A percentile compares a stretch with the other conserved stretches of the same genome.
phyloP scores from a whole-genome alignment of 345 rosid genomes.

The Populus euphratica region DNA sequence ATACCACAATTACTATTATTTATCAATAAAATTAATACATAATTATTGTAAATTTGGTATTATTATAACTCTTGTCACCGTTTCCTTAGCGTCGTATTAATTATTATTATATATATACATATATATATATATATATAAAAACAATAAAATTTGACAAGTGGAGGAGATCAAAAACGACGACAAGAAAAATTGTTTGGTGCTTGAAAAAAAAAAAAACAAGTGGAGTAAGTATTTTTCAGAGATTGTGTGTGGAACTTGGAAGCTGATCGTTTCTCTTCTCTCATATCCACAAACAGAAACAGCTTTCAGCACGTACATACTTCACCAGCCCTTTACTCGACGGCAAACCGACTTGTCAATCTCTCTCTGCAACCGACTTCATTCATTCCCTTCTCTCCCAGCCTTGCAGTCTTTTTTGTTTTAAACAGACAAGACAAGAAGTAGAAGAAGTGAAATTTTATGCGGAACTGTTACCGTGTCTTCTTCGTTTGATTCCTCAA shows the following conservation, averaged over 20 bases:
- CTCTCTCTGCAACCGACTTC: slow-evolving; percentile 25
- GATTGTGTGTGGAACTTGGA: slow-evolving; percentile 3
- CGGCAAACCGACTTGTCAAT: slow-evolving; percentile 12
- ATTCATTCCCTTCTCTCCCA: background rate
- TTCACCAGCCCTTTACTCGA: slow-evolving; percentile 3
- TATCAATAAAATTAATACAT: too few relatives aligned
- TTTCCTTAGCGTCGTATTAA: too few relatives aligned
- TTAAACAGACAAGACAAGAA: background rate
- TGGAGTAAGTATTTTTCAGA: background rate
- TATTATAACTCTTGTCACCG: too few relatives aligned
- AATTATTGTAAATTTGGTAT: too few relatives aligned
- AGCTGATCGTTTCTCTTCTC: slow-evolving; percentile 8
- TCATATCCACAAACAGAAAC: background rate
- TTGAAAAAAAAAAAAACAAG: background rate
- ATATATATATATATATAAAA: too few relatives aligned
- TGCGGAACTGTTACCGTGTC: slow-evolving; percentile 1
- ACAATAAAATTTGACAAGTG: too few relatives aligned
- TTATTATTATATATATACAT: too few relatives aligned
- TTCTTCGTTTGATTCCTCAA: background rate
- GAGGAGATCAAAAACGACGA: background rate
- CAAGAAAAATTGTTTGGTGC: too few relatives aligned
- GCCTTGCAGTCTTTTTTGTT: background rate
- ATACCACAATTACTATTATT: too few relatives aligned
- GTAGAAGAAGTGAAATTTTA: background rate
- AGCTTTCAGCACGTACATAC: background rate